phyloP scores from a whole-genome alignment of 176 grass and related monocot species.

The Guadua angustifolia region DNA sequence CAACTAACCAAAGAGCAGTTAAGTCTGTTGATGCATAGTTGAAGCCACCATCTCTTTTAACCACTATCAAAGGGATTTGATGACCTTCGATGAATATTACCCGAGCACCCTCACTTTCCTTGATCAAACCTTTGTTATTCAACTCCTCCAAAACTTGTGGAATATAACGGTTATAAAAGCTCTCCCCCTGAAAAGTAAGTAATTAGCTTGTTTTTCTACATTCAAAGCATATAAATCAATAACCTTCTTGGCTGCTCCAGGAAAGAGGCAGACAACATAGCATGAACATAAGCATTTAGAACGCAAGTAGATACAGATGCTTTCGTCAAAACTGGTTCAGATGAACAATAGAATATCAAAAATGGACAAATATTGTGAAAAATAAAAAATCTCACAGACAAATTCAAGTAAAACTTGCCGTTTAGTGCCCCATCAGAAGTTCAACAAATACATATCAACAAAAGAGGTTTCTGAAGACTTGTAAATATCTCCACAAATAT shows the following conservation, averaged over 20 bases:
- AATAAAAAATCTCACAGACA: background rate
- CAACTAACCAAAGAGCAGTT: conserved; percentile 74
- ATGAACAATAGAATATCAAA: background rate
- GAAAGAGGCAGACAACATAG: background rate
- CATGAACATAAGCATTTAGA: conserved; percentile 31
- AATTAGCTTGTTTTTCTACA: conserved; percentile 17
- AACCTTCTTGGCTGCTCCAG: background rate
- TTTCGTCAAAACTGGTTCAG: background rate
- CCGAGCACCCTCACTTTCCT: conserved; percentile 78
- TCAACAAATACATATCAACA: background rate
- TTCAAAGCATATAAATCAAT: conserved; percentile 37
- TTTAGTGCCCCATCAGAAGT: background rate
- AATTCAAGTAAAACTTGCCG: background rate
- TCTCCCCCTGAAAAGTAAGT: conserved; percentile 71
- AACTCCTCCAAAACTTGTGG: conserved; percentile 73
- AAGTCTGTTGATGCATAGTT: conserved; percentile 97
- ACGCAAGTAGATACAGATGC: background rate
- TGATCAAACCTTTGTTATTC: conserved; percentile 61
- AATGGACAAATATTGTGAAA: background rate
- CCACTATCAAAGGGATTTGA: conserved; percentile 90
- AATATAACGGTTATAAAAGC: conserved; percentile 97
- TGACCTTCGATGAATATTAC: conserved; percentile 80
- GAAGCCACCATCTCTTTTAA: conserved; percentile 90
- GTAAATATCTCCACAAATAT: conserved; percentile 21
- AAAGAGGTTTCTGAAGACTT: background rate